Evolutionary conservation across 1,139 yeast species (phyloP), one percentile per base, ranked within the genome.

Genomic region (Yamadazyma atmosphaerica): DNA sequence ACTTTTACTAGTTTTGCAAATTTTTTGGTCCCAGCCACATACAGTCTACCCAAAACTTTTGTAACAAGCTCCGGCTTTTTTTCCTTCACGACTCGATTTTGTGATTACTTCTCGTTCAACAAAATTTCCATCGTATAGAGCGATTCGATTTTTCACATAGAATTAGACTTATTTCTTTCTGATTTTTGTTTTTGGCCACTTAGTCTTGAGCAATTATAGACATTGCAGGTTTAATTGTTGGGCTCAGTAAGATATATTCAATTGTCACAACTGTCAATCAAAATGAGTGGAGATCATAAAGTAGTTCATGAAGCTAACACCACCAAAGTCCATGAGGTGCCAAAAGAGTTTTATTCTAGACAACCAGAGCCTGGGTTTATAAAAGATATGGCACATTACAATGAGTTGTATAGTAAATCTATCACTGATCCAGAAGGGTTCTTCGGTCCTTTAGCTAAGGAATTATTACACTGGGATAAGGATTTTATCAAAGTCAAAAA

Each of bases 291-390:
- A 32, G 43, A 40, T 32, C 77, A 69, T 52, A 51, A 61, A 46
- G 80, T 81, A 41, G 96, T 87, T 40, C 94, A 86, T 58, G 96
- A 88, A 67, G 95, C 96, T 45, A 83, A 84, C 61, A 71, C 77
- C 46, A 77, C 83, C 41, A 60, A 61, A 42, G 72, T 81, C 35
- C 80, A 81, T 55, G 74, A 70, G 36, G 84, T 95, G 36, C 96
- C 96, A 39, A 60, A 74, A 53, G 86, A 82, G 51, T 88, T 87
- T 66, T 86, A 67, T 60, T 77, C 79, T 50, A 83, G 82, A 52
- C 89, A 83, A 58, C 90, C 92, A 43, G 66, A 72, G 37, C 60
- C 66, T 34, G 77, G 80, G 31, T 74, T 69, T 51, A 54, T 79
- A 40, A 61, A 60, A 40, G 58, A 63, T 54, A 53, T 86, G 49